phyloP scores from a whole-genome alignment of 805 yeast species.

The Metschnikowia kofuensis region DNA sequence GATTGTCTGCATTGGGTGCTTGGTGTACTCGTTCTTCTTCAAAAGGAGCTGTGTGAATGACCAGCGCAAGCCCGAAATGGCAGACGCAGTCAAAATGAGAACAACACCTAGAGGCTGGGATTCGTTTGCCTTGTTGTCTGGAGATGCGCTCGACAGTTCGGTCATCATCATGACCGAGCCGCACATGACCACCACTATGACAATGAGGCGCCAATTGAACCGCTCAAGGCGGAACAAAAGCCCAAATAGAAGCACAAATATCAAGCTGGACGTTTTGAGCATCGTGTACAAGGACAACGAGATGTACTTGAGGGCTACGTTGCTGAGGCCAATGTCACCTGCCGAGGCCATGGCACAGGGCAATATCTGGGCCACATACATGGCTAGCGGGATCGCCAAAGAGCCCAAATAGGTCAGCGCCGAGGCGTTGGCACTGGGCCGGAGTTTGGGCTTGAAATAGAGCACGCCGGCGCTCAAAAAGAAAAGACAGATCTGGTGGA shows the following conservation, averaged over 20 bases:
- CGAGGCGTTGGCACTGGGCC: slow-evolving; percentile 32
- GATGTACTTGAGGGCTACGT: slow-evolving; percentile 74
- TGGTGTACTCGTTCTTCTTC: slow-evolving; percentile 53
- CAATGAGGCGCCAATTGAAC: slow-evolving; percentile 62
- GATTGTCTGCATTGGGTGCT: slow-evolving; percentile 81
- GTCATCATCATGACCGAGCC: slow-evolving; percentile 89
- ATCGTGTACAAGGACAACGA: slow-evolving; percentile 86
- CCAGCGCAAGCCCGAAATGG: slow-evolving; percentile 91
- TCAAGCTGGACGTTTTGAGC: slow-evolving; percentile 84
- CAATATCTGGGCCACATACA: slow-evolving; percentile 52
- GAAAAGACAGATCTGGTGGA: slow-evolving; percentile 76
- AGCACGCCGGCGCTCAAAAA: slow-evolving; percentile 48
- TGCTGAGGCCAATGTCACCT: slow-evolving; percentile 92
- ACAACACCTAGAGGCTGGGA: slow-evolving; percentile 55
- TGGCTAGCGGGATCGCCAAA: slow-evolving; percentile 18
- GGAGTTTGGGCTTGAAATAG: slow-evolving; percentile 44
- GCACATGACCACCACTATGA: slow-evolving; percentile 77
- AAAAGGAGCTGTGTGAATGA: slow-evolving; percentile 85
- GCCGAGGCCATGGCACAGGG: slow-evolving; percentile 89
- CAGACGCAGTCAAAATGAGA: slow-evolving; percentile 72
- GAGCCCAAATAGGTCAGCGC: slow-evolving; percentile 12
- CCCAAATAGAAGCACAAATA: slow-evolving; percentile 88
- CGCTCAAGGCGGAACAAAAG: slow-evolving; percentile 75
- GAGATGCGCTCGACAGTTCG: slow-evolving; percentile 28
- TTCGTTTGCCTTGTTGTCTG: slow-evolving; percentile 18